phyloP scores from a whole-genome alignment of 257 asterid species.

The Eustoma russellianum region DNA sequence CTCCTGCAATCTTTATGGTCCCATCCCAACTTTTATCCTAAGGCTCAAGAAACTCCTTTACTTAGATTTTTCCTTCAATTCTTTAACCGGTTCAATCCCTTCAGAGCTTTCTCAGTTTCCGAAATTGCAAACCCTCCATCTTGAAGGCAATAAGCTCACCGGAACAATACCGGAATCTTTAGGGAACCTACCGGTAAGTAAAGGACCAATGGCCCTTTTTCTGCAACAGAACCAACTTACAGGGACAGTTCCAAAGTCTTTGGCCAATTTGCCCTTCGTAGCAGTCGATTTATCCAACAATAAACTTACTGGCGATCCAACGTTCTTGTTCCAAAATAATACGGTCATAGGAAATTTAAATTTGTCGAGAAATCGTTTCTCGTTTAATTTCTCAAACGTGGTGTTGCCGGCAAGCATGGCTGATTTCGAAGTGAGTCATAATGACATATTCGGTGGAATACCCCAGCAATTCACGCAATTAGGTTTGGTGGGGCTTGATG shows the following conservation, averaged over 20 bases:
- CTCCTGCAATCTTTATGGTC: too few species aligned
- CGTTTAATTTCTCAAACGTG: constrained; percentile 45
- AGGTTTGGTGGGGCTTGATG: constrained; percentile 24
- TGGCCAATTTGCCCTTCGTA: constrained; percentile 13
- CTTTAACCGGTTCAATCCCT: too few species aligned
- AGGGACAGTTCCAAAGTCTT: too few species aligned
- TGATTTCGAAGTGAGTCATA: constrained; percentile 41
- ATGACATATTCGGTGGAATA: constrained; percentile 34
- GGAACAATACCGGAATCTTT: constrained; percentile 40
- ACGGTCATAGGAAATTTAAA: constrained; percentile 23
- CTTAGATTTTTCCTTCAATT: too few species aligned
- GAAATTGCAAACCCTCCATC: too few species aligned
- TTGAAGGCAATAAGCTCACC: too few species aligned
- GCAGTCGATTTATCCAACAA: constrained; percentile 34
- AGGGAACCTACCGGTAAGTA: constrained; percentile 27
- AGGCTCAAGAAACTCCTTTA: too few species aligned
- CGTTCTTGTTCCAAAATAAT: constrained; percentile 48
- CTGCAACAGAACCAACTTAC: too few species aligned
- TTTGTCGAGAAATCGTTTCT: constrained; percentile 44
- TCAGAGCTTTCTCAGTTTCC: too few species aligned
- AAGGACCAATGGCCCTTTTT: not conserved
- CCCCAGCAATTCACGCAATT: constrained; percentile 27
- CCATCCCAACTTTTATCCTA: too few species aligned
- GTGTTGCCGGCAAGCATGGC: constrained; percentile 27
- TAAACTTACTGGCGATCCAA: constrained; percentile 43